phyloP scores from a whole-genome alignment of 1,139 yeast genomes.

The Candida albicans region DNA sequence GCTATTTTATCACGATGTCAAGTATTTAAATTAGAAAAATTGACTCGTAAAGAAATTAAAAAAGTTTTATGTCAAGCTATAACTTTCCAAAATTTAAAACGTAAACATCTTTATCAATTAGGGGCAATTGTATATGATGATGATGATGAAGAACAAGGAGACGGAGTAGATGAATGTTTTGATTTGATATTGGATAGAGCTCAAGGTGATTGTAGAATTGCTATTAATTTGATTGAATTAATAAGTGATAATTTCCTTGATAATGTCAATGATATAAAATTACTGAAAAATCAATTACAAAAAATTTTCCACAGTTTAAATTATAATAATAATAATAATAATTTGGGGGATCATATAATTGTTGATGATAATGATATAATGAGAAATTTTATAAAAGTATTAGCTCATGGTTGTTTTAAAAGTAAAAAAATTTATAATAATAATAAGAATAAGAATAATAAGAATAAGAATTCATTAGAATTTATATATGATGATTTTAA shows the following conservation, averaged over 20 bases:
- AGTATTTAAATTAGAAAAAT: constrained; percentile 26
- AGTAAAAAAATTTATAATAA: constrained; percentile 4
- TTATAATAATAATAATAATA: neutral
- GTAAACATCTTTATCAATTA: constrained; percentile 13
- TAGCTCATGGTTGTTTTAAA: neutral
- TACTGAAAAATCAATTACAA: neutral
- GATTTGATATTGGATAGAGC: constrained; percentile 19
- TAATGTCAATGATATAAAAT: neutral
- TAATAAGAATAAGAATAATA: no score
- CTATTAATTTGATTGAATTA: constrained; percentile 33
- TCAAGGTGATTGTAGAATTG: constrained; percentile 37
- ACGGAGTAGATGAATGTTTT: constrained; percentile 14
- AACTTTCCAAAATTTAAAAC: constrained; percentile 29
- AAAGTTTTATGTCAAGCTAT: constrained; percentile 28
- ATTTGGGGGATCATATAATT: neutral
- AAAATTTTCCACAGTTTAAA: constrained; percentile 2
- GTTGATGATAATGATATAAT: constrained; percentile 2
- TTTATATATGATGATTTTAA: constrained; percentile 13
- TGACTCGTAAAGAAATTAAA: constrained; percentile 21
- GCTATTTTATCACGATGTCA: constrained; percentile 47
- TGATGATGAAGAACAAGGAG: no score
- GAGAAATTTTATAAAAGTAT: neutral
- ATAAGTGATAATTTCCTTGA: constrained; percentile 19
- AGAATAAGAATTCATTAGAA: constrained; percentile 6
- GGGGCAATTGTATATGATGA: constrained; percentile 16